Conservation (phyloP, 225 moss, liverwort and hornwort species). For the Thuidium tamariscinum region DNA sequence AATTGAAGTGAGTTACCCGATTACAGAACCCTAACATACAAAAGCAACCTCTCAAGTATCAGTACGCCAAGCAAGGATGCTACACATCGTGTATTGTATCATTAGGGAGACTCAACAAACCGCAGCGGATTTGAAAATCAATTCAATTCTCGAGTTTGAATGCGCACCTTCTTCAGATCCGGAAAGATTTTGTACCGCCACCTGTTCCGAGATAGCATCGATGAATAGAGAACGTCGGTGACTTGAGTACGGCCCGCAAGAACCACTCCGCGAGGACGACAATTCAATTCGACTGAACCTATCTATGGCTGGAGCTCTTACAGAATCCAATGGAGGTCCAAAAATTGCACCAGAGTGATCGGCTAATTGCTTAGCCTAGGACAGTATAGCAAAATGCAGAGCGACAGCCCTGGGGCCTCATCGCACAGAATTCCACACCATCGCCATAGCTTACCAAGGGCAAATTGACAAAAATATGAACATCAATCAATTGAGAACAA, state of each 20-base stretch:
- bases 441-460: background rate
- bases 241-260: background rate
- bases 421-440: conserved; percentile 3
- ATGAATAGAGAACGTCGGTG: conserved; percentile 22
- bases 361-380: background rate
- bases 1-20: background rate
- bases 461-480: background rate
- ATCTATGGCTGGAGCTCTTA: background rate
- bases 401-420: background rate
- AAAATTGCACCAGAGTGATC: background rate
- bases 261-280: background rate
- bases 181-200: conserved; percentile 24
- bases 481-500: background rate
- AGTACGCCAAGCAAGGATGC: background rate
- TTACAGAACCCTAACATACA: background rate
- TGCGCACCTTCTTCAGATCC: conserved; percentile 41
- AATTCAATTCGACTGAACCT: background rate
- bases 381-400: background rate
- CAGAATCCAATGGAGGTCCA: background rate
- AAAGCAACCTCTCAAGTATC: background rate
- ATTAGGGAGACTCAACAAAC: background rate
- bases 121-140: background rate
- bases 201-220: conserved; percentile 27
- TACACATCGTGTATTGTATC: background rate
- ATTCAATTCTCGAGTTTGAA: background rate